Evolutionary conservation across 169 alveolate genomes (phyloP), one percentile per base, ranked within the genome.

Genomic region (Plasmodium vinckei): DNA sequence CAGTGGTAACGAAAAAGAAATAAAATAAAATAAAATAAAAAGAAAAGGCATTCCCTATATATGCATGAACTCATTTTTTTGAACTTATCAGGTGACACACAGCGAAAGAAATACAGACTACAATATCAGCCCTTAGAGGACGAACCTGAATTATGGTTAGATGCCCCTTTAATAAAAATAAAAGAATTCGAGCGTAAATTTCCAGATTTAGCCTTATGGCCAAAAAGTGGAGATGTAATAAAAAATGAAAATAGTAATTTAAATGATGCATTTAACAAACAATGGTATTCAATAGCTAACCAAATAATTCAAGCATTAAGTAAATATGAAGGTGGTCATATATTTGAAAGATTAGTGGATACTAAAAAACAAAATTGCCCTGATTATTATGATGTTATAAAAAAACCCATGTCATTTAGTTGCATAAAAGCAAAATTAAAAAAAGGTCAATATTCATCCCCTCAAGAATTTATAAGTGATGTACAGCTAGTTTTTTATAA

Each of bases 321-420:
- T 51, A 95, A 94, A 71, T 96, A 95, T 75, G 97, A 95, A 57
- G 98, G 98, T 0, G 98, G 97, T 19, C 96, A 96, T 92, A 96
- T 96, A 12, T 96, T 96, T 61, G 98, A 96, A 72, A 93, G 87
- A 72, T 97, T 97, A 17, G 98, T 96, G 10, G 98, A 96, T 86
- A 93, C 97, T 7, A 96, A 96, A 86, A 95, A 94, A 63, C 96
- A 95, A 77, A 95, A 95, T 71, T 95, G 97, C 63, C 97, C 98
- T 4, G 98, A 95, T 79, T 96, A 96, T 84, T 96, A 96, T 88
- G 97, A 95, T 87, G 95, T 96, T 44, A 92, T 96, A 44, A 94
- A 92, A 54, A 93, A 93, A 63, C 98, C 98, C 2, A 96, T 96
- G 97, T 96, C 97, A 1, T 93, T 95, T 64, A 91, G 95, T 70